Evolutionary conservation across 352 stramenopile genomes (phyloP), one percentile per base, ranked within the genome.

Genomic region (Phytophthora uliginosa): DNA sequence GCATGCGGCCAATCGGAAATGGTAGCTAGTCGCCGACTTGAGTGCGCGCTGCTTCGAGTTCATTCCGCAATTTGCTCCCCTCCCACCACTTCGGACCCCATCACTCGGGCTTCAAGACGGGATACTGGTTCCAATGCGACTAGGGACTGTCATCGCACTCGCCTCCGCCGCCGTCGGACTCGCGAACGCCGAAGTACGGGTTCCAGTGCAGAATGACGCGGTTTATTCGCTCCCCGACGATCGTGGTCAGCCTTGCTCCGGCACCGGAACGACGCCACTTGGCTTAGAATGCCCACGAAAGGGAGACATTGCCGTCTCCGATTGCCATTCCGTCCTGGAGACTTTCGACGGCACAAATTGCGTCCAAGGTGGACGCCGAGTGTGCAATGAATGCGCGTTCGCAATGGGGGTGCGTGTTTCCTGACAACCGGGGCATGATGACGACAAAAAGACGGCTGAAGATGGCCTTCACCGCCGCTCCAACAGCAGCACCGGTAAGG

Each of bases 121-220:
- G 45, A 28, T 26, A 28, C 45, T 52, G 45, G 45, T 26, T 17
- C 18, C 45, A 52, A 52, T 52, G 45, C n/a, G 45, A 28, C 45
- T 52, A 7, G 45, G 45, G 20, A n/a, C 47, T 17, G 47, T 9
- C 9, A 15, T 53, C 18, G 8, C 47, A 28, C 47, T 53, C 47
- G n/a, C 47, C n/a, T 28, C n/a, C 20, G 20, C 13, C 47, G 47
- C n/a, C 20, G 47, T n/a, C 47, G 20, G 47, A 17, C n/a, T 53
- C 47, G n/a, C 8, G 1, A 53, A 31, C 8, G 47, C 47, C n/a
- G 20, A 53, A 7, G 9, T 28, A 4, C 47, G 26, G 47, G n/a
- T 53, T 28, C n/a, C 47, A 28, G 47, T 53, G 47, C 47, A 53
- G 10, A n/a, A 53, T 53, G 47, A 18, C 47, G 47, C 47, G 47